A percentile compares a stretch with the other conserved stretches of the same genome.
Evolutionary conservation across 2,329 filamentous ascomycete genomes (phyloP).

Genomic region (Aspergillus novofumigatus): DNA sequence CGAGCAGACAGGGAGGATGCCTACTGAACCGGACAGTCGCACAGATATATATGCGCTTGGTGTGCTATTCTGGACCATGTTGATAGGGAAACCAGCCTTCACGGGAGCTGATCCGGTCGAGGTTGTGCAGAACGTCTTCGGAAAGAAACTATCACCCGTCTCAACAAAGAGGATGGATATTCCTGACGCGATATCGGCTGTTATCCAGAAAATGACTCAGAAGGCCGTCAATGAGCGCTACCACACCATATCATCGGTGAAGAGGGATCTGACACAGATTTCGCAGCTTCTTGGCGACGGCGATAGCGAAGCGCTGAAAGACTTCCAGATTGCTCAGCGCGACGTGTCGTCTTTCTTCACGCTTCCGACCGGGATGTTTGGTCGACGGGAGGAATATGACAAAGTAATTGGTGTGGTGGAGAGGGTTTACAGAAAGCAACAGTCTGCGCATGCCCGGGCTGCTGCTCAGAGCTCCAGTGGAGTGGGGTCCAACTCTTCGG

Average conservation of each 20-base stretch:
- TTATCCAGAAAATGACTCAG: conserved; percentile 89
- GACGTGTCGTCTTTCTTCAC: conserved; percentile 93
- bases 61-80: conserved; percentile 80
- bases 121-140: conserved; percentile 84
- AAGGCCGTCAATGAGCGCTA: conserved; percentile 86
- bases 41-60: conserved; percentile 94
- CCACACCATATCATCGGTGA: conserved; percentile 80
- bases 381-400: conserved; percentile 67
- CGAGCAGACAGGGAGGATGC: conserved; percentile 90
- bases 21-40: conserved; percentile 82
- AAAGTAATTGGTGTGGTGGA: conserved; percentile 72
- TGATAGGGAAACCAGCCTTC: conserved; percentile 76
- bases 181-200: conserved; percentile 73
- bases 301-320: conserved; percentile 64
- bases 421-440: conserved; percentile 65
- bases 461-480: conserved; percentile 35
- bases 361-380: conserved; percentile 76
- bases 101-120: conserved; percentile 77
- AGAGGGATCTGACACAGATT: conserved; percentile 72
- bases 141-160: conserved; percentile 70
- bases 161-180: conserved; percentile 76
- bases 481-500: conserved; percentile 51
- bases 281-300: conserved; percentile 71
- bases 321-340: conserved; percentile 73
- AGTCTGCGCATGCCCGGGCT: conserved; percentile 29